Evolutionary conservation across 2,329 filamentous ascomycete species (phyloP).

Genomic region (Colletotrichum lindemuthianum): DNA sequence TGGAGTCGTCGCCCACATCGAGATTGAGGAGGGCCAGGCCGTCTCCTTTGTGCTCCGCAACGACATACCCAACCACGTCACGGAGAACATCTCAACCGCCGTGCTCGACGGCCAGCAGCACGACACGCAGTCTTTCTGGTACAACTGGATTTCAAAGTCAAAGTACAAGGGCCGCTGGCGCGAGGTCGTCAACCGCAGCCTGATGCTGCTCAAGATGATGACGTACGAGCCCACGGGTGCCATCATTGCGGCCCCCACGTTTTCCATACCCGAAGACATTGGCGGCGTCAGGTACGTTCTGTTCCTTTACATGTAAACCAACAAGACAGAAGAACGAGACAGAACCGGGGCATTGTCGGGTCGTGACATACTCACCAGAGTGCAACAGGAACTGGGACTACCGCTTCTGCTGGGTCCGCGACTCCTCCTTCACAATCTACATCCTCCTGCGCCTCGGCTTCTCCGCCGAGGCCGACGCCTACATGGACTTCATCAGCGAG

Average conservation of each 20-base stretch:
- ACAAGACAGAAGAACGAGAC: no score
- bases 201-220: constrained; percentile 80
- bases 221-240: constrained; percentile 83
- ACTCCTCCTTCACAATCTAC: constrained; percentile 82
- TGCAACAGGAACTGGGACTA: constrained; percentile 73
- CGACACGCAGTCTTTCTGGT: constrained; percentile 78
- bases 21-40: constrained; percentile 72
- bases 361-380: no score
- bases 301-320: not conserved
- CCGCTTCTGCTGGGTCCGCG: constrained; percentile 81
- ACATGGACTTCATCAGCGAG: constrained; percentile 81
- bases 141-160: constrained; percentile 76
- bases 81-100: constrained; percentile 65
- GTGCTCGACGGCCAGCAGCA: constrained; percentile 72
- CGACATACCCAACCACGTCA: constrained; percentile 67
- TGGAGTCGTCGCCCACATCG: constrained; percentile 69
- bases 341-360: no score
- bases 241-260: constrained; percentile 80
- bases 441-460: constrained; percentile 81
- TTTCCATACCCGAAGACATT: constrained; percentile 79
- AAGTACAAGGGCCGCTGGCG: constrained; percentile 78
- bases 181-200: constrained; percentile 75
- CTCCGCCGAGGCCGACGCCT: constrained; percentile 78
- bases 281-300: constrained; percentile 63
- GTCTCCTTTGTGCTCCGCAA: constrained; percentile 76